phyloP scores from a whole-genome alignment of 805 yeast species.

The Teunomyces aglyptinius region DNA sequence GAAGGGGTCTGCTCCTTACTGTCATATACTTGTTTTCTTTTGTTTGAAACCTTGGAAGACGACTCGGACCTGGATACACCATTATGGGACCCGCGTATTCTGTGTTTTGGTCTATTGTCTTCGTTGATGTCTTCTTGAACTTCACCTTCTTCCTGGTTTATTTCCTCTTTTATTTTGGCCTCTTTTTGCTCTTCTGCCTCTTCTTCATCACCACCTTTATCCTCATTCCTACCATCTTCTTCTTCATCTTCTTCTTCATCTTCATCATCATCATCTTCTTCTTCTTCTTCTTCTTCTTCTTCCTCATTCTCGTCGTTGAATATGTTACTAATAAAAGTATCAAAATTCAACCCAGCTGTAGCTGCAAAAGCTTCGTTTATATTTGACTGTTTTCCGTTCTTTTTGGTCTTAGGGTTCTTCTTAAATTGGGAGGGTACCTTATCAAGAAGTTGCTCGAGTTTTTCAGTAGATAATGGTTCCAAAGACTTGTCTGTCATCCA shows the following conservation, averaged over 20 bases:
- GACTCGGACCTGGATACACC: constrained; percentile 3
- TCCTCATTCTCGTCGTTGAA: constrained; percentile 19
- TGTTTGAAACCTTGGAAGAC: constrained; percentile 1
- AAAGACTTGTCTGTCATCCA: constrained; percentile 43
- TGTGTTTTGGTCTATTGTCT: constrained; percentile 4
- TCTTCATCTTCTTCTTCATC: constrained; percentile 13
- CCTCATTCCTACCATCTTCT: too few species aligned
- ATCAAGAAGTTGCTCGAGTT: constrained; percentile 26
- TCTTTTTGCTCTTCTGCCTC: constrained; percentile 6
- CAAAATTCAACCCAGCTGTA: constrained; percentile 35
- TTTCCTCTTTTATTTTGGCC: not conserved
- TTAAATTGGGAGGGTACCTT: constrained; percentile 27
- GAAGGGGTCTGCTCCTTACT: constrained; percentile 7
- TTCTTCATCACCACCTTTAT: constrained; percentile 9
- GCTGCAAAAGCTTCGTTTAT: constrained; percentile 40
- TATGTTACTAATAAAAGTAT: constrained; percentile 33
- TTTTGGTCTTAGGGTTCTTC: constrained; percentile 17
- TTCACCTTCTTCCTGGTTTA: not conserved
- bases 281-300: constrained; percentile 23
- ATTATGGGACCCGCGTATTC: constrained; percentile 8
- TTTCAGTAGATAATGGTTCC: constrained; percentile 29
- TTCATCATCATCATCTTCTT: constrained; percentile 14
- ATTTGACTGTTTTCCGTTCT: constrained; percentile 27
- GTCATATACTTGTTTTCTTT: constrained; percentile 8
- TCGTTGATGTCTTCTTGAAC: constrained; percentile 5